Conservation (phyloP, 305 asterid genomes). For the Plantago lanceolata region DNA sequence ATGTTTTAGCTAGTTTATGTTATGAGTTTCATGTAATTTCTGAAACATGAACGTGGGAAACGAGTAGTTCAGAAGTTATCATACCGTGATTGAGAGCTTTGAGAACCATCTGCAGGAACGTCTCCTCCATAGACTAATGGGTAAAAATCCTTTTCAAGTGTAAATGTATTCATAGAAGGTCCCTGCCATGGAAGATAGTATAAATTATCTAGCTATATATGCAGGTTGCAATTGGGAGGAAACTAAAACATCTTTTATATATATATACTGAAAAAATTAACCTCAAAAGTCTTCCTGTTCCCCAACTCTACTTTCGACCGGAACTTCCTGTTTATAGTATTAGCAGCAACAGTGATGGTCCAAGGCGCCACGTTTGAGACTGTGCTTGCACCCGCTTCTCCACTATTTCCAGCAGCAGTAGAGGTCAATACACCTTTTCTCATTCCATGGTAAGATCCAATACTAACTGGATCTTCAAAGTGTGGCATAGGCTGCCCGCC, state of each 20-base stretch:
- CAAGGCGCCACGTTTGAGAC: conserved; percentile 50
- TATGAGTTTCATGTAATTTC: not conserved
- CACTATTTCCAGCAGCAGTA: conserved; percentile 58
- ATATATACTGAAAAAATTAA: conserved; percentile 17
- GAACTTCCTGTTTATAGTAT: conserved; percentile 50
- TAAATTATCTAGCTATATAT: not conserved
- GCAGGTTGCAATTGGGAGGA: not conserved
- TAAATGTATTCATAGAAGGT: conserved; percentile 44
- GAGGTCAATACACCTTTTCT: conserved; percentile 58
- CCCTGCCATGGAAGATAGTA: conserved; percentile 34
- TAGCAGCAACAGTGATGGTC: conserved; percentile 67
- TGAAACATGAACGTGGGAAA: not conserved
- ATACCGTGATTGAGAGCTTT: not conserved
- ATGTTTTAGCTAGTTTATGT: not conserved
- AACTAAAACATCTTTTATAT: not conserved
- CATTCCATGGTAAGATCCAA: conserved; percentile 71
- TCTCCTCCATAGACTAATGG: conserved; percentile 63
- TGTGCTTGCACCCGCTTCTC: conserved; percentile 30
- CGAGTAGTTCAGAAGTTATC: not conserved
- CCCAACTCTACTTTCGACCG: conserved; percentile 40
- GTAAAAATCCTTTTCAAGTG: conserved; percentile 23
- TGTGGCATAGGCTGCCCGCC: conserved; percentile 40
- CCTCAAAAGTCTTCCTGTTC: conserved; percentile 38
- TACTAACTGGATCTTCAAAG: conserved; percentile 59
- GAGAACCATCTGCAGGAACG: conserved; percentile 8